Percentiles rank a stretch among this genome's conserved stretches.
Evolutionary conservation across 2,329 filamentous ascomycete species (phyloP).

Genomic region (Aspergillus fructus): DNA sequence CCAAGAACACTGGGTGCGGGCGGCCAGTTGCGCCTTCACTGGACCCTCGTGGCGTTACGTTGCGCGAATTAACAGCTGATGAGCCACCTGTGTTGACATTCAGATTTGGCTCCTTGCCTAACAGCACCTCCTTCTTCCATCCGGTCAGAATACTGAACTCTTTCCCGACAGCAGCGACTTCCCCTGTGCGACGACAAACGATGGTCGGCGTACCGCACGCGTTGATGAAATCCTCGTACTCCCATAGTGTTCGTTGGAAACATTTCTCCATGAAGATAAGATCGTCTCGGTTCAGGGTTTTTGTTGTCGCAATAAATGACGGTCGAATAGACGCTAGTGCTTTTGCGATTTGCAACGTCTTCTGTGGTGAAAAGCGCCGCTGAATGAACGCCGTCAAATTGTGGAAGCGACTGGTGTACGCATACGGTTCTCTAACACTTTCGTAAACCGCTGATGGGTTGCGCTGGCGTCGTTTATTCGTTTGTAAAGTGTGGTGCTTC

Average conservation of each 20-base stretch:
- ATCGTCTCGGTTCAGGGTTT: conserved; percentile 83
- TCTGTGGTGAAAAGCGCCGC: conserved; percentile 72
- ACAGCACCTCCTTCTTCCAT: conserved; percentile 85
- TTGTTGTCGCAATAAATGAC: conserved; percentile 87
- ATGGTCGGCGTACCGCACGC: conserved; percentile 87
- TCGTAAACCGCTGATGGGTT: conserved; percentile 87
- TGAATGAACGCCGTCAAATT: conserved; percentile 78
- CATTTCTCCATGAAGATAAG: conserved; percentile 97
- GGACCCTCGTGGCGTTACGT: conserved; percentile 49
- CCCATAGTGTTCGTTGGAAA: conserved; percentile 86
- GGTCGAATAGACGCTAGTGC: conserved; percentile 86
- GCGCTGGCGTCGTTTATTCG: conserved; percentile 47
- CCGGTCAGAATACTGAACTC: conserved; percentile 95
- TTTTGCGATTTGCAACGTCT: conserved; percentile 79
- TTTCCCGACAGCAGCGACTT: conserved; percentile 92
- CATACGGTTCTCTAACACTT: conserved; percentile 84
- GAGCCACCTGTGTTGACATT: conserved; percentile 75
- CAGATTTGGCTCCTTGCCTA: conserved; percentile 82
- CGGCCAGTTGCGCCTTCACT: conserved; percentile 46
- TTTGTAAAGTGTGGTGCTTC: conserved; percentile 40
- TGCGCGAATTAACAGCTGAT: conserved; percentile 44
- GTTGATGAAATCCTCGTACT: conserved; percentile 90
- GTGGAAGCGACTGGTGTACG: conserved; percentile 88
- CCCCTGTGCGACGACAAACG: conserved; percentile 86
- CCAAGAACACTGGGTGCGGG: conserved; percentile 80